Conservation (phyloP, 768 basidiomycete genomes). For the Cystoderma amianthinum region DNA sequence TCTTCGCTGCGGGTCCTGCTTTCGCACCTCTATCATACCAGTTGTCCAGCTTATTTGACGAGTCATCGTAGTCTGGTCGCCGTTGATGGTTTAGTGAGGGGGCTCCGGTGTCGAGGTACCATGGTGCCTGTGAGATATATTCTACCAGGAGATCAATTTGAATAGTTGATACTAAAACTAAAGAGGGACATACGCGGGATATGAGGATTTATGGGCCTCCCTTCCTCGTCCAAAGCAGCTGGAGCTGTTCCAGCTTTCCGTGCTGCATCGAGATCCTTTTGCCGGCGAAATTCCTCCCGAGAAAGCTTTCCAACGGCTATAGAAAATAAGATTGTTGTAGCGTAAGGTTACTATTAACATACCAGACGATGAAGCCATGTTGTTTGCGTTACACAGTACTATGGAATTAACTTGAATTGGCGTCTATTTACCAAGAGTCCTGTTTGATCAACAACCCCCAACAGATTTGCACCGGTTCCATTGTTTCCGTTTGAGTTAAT, state of each 20-base stretch:
- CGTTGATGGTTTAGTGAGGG: constrained; percentile 95
- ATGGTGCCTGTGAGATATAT: constrained; percentile 97
- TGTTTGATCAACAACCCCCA: too few relatives aligned
- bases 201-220: constrained; percentile 95
- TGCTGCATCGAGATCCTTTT: constrained; percentile 96
- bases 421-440: background rate
- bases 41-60: constrained; percentile 66
- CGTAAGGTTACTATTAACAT: background rate
- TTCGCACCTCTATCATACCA: constrained; percentile 90
- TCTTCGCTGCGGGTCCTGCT: constrained; percentile 89
- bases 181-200: constrained; percentile 70
- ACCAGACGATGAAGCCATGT: background rate
- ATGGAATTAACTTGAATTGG: background rate
- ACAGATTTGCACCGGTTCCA: background rate
- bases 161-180: background rate
- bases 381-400: background rate
- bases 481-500: background rate
- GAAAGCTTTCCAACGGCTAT: constrained; percentile 77
- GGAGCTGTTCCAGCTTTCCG: constrained; percentile 98
- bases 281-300: constrained; percentile 88
- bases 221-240: constrained; percentile 92
- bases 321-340: too few relatives aligned
- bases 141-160: constrained; percentile 36
- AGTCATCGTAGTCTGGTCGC: constrained; percentile 55
- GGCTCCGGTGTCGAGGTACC: constrained; percentile 94